These are phyloP conservation scores for Hippophae gyantsensis DNA, from an alignment of 306 rosid species.

Conservation along the genomic window DNA sequence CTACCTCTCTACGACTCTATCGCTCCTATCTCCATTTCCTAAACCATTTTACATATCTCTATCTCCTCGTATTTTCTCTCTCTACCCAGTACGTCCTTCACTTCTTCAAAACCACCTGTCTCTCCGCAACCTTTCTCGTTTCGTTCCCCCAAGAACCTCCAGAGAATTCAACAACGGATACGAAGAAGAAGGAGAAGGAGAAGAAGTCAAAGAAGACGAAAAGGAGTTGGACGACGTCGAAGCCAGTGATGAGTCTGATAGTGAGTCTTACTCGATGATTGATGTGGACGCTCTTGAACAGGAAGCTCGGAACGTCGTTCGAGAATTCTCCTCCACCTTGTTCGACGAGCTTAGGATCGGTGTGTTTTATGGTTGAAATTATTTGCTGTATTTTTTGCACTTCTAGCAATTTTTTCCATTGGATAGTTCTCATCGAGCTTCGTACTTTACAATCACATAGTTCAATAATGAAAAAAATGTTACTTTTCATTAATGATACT, in stretches of 20 bases:
- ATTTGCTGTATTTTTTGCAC: not conserved
- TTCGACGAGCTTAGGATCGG: constrained; percentile 46
- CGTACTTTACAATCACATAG: not conserved
- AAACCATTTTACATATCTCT: constrained; percentile 5
- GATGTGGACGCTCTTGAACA: constrained; percentile 49
- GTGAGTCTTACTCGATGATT: constrained; percentile 17
- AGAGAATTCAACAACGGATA: not conserved
- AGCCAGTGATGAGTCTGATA: constrained; percentile 23
- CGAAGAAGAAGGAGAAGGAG: constrained; percentile 14
- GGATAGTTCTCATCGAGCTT: too few relatives aligned
- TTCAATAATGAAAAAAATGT: not conserved
- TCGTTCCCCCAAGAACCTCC: constrained; percentile 17
- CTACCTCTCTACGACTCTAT: constrained; percentile 8
- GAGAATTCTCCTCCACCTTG: constrained; percentile 53
- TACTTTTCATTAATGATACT: not conserved
- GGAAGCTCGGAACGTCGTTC: constrained; percentile 52
- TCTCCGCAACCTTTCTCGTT: constrained; percentile 22
- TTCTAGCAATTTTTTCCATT: not conserved
- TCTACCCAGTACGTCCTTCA: not conserved
- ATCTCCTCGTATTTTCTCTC: constrained; percentile 3
- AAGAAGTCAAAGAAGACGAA: not conserved
- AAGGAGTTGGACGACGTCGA: constrained; percentile 17
- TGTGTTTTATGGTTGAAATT: constrained; percentile 1
- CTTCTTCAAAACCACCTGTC: constrained; percentile 3
- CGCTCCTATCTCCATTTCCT: constrained; percentile 11